Evolutionary conservation across 2,329 filamentous ascomycete genomes (phyloP).

Genomic region (Ophiosphaerella herpotricha): DNA sequence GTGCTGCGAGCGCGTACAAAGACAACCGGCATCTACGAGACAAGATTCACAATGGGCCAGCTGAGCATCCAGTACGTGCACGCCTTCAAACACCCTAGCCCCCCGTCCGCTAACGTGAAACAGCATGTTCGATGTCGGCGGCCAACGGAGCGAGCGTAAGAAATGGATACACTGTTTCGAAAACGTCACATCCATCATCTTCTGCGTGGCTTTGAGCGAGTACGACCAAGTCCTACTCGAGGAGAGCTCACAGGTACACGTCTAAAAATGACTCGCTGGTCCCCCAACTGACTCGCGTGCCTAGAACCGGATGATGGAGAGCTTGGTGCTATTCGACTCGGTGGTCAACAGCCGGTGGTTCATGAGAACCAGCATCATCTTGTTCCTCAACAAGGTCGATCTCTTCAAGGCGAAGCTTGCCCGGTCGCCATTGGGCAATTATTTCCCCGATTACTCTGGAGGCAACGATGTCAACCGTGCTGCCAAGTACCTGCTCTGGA

Average conservation of each 20-base stretch:
- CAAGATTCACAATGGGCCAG: slow-evolving; percentile 97
- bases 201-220: slow-evolving; percentile 96
- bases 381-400: slow-evolving; percentile 99
- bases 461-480: slow-evolving; percentile 98
- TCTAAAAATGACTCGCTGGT: slow-evolving; percentile 7
- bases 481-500: slow-evolving; percentile 96
- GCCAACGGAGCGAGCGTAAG: slow-evolving; percentile 95
- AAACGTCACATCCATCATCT: slow-evolving; percentile 99
- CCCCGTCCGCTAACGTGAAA: slow-evolving; percentile 36
- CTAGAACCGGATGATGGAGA: slow-evolving; percentile 99
- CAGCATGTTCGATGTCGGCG: slow-evolving; percentile 99
- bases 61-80: slow-evolving; percentile 91
- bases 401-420: slow-evolving; percentile 94
- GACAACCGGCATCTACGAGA: slow-evolving; percentile 99
- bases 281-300: slow-evolving; percentile 27
- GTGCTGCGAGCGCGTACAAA: slow-evolving; percentile 95
- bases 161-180: slow-evolving; percentile 99
- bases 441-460: slow-evolving; percentile 97
- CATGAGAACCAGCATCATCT: slow-evolving; percentile 96
- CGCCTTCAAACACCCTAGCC: slow-evolving; percentile 8
- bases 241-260: slow-evolving; percentile 88
- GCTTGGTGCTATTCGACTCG: slow-evolving; percentile 91
- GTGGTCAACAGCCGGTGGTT: slow-evolving; percentile 99
- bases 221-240: slow-evolving; percentile 97
- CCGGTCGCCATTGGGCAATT: slow-evolving; percentile 87